Percentiles rank a stretch among this genome's conserved stretches.
Evolutionary conservation across 306 rosid genomes (phyloP).

Genomic region (Citrullus mucosospermus): DNA sequence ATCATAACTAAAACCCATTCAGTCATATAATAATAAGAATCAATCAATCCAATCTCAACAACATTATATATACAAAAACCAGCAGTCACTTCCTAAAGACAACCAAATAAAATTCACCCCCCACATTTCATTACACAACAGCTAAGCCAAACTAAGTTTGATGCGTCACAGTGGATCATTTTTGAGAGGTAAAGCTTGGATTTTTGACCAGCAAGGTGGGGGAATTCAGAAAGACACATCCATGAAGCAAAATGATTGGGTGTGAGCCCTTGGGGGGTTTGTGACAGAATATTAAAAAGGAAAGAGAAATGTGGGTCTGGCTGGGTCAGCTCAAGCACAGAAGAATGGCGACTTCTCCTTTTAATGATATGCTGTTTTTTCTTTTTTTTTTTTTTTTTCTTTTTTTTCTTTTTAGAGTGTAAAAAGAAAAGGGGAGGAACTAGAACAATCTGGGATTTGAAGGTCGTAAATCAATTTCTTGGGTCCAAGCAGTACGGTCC

Average conservation of each 20-base stretch:
- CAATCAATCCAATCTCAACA: not conserved
- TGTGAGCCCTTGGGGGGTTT: not conserved
- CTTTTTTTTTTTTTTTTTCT: too few relatives aligned
- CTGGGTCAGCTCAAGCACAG: not conserved
- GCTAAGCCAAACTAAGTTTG: too few relatives aligned
- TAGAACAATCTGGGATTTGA: conserved; percentile 34
- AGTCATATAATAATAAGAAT: not conserved
- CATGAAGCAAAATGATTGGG: not conserved
- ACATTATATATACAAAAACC: not conserved
- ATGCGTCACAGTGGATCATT: not conserved
- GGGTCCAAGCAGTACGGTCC: conserved; percentile 84
- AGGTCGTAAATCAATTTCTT: conserved; percentile 77
- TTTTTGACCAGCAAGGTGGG: not conserved
- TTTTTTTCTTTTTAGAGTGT: too few relatives aligned
- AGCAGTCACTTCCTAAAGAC: too few relatives aligned
- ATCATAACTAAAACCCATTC: not conserved
- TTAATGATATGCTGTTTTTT: not conserved
- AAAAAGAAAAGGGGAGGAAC: too few relatives aligned
- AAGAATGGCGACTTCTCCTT: not conserved
- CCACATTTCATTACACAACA: not conserved
- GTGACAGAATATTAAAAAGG: not conserved
- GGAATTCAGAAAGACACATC: not conserved
- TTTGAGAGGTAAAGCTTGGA: not conserved
- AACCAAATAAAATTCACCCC: not conserved
- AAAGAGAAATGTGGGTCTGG: not conserved